phyloP scores from a whole-genome alignment of 306 rosid genomes.

The Quercus engelmannii region DNA sequence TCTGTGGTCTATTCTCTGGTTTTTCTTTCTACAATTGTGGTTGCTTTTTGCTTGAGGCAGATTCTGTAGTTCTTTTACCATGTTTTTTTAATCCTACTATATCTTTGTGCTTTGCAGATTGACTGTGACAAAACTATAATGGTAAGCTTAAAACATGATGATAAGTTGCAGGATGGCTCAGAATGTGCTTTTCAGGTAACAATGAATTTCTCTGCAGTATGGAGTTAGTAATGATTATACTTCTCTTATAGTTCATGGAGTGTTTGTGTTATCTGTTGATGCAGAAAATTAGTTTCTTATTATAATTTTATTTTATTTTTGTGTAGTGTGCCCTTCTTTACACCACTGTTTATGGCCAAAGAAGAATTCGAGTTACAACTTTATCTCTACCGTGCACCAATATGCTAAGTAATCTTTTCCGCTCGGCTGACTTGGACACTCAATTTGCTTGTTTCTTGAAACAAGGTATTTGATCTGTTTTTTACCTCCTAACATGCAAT shows the following conservation, averaged over 20 bases:
- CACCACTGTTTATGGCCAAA: constrained; percentile 89
- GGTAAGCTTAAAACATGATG: constrained; percentile 91
- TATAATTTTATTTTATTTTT: constrained; percentile 18
- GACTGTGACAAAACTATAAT: constrained; percentile 94
- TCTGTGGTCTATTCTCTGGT: neutral
- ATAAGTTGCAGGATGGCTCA: constrained; percentile 95
- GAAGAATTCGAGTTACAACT: constrained; percentile 89
- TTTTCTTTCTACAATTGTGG: neutral
- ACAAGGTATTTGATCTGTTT: constrained; percentile 61
- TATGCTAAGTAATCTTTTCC: constrained; percentile 92
- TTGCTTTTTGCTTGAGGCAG: neutral
- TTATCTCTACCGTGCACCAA: constrained; percentile 93
- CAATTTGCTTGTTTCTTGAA: constrained; percentile 95
- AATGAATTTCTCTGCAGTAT: constrained; percentile 16
- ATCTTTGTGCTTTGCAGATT: constrained; percentile 54
- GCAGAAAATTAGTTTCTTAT: constrained; percentile 6
- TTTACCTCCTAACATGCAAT: neutral
- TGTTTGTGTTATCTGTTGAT: neutral
- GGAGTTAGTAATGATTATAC: constrained; percentile 11
- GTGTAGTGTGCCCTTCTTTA: constrained; percentile 92
- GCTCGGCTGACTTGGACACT: constrained; percentile 96
- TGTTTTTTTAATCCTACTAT: neutral
- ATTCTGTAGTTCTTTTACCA: neutral
- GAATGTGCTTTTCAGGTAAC: constrained; percentile 97
- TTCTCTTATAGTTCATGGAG: constrained; percentile 7